These are phyloP conservation scores for Carpediemonas membranifera DNA, from an alignment of 78 protist genomes.

Conservation along the genomic window DNA sequence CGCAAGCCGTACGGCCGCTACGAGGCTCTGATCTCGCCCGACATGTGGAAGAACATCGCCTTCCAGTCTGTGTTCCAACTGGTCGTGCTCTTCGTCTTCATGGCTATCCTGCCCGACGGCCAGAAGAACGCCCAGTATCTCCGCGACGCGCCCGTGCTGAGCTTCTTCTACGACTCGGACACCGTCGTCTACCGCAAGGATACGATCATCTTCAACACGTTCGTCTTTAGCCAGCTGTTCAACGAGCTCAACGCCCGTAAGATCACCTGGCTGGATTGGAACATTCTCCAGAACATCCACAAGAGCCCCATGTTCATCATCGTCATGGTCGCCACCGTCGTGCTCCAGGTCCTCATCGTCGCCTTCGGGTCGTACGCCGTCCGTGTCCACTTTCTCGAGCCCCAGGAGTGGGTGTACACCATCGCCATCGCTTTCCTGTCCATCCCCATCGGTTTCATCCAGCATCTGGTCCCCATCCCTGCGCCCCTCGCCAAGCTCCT, in stretches of 20 bases:
- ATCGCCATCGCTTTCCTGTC: too few relatives aligned
- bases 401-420: too few relatives aligned
- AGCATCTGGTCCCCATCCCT: too few relatives aligned
- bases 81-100: conserved; percentile 3
- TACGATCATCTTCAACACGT: conserved; percentile 71
- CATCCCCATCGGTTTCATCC: too few relatives aligned
- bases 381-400: too few relatives aligned
- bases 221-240: conserved; percentile 77
- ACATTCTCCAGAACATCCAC: conserved; percentile 3
- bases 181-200: too few relatives aligned
- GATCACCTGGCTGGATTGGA: background rate
- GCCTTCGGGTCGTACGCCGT: too few relatives aligned
- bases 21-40: conserved; percentile 28
- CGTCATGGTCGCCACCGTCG: background rate
- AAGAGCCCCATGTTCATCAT: background rate
- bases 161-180: too few relatives aligned
- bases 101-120: background rate
- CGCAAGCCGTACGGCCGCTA: conserved; percentile 30
- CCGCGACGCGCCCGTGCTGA: too few relatives aligned
- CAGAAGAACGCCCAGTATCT: background rate
- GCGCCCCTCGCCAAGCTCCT: too few relatives aligned
- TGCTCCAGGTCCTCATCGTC: background rate
- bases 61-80: conserved; percentile 52
- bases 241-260: conserved; percentile 67
- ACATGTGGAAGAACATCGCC: conserved; percentile 67